A percentile compares a stretch with the other conserved stretches of the same genome.
These are phyloP conservation scores for Geotrichum ghanense DNA, from an alignment of 805 yeast species.

Conservation along the genomic window DNA sequence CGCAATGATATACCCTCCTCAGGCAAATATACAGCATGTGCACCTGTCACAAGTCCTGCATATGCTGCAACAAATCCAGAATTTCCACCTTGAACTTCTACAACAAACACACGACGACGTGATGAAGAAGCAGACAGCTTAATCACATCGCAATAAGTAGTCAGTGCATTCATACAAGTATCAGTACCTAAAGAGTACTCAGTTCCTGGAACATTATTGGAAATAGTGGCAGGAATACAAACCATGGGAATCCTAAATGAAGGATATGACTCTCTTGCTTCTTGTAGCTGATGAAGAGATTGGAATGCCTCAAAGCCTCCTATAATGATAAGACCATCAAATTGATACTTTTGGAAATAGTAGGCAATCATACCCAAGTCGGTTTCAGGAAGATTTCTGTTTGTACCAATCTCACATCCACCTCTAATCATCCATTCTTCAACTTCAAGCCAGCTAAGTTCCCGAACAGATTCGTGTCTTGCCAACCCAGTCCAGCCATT, in stretches of 20 bases:
- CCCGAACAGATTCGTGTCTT: constrained; percentile 73
- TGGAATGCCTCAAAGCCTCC: constrained; percentile 98
- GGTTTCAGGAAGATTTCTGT: constrained; percentile 69
- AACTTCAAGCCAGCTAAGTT: constrained; percentile 72
- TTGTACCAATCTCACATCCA: constrained; percentile 96
- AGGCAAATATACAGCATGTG: constrained; percentile 83
- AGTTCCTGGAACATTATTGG: constrained; percentile 98
- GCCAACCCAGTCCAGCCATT: constrained; percentile 90
- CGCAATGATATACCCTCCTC: constrained; percentile 65
- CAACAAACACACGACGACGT: constrained; percentile 87
- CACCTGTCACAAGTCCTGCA: constrained; percentile 80
- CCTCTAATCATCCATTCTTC: constrained; percentile 84
- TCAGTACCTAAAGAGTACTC: constrained; percentile 93
- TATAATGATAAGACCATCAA: constrained; percentile 81
- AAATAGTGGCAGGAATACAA: constrained; percentile 87
- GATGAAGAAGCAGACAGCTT: constrained; percentile 93
- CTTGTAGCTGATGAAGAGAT: constrained; percentile 69
- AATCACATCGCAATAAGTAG: constrained; percentile 87
- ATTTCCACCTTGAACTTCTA: constrained; percentile 97
- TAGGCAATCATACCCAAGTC: constrained; percentile 89
- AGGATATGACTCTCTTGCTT: constrained; percentile 70
- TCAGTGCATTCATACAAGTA: constrained; percentile 86
- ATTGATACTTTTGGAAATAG: constrained; percentile 76
- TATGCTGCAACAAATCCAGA: constrained; percentile 88
- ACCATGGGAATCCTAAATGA: constrained; percentile 91